Evolutionary conservation across 257 asterid genomes (phyloP).

Genomic region (Parsonsia alboflavescens): DNA sequence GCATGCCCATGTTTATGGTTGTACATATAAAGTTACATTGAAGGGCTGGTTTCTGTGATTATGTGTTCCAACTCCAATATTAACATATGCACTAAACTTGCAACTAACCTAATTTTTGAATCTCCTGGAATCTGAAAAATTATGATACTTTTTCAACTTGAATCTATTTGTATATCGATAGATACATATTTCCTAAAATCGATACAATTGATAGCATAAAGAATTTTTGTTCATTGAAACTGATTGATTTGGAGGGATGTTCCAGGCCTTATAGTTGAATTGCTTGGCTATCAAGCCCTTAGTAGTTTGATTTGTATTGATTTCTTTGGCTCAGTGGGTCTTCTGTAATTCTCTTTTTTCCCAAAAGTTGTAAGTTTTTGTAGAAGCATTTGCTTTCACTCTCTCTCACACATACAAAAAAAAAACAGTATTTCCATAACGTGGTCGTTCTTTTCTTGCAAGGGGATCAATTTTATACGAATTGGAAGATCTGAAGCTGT

Average conservation of each 20-base stretch:
- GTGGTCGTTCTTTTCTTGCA: constrained; percentile 23
- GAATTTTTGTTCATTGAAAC: not conserved
- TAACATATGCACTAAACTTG: not conserved
- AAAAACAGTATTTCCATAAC: constrained; percentile 2
- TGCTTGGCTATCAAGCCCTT: not conserved
- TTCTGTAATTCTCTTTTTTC: not conserved
- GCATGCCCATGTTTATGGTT: not conserved
- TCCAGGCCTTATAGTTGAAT: not conserved
- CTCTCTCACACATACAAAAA: too few relatives aligned
- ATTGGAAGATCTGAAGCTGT: constrained; percentile 88
- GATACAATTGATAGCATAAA: not conserved
- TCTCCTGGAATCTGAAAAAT: not conserved
- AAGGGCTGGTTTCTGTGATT: not conserved
- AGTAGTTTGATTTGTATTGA: not conserved
- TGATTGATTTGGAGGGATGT: not conserved
- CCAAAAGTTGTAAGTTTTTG: not conserved
- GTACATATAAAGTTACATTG: not conserved
- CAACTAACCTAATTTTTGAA: not conserved
- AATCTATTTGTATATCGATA: not conserved
- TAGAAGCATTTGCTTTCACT: not conserved
- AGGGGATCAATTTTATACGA: constrained; percentile 84
- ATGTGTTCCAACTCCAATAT: not conserved
- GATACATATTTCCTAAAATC: not conserved
- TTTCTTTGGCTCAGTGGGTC: not conserved
- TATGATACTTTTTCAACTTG: not conserved